Percentiles rank a stretch among this genome's conserved stretches.
These are phyloP conservation scores for Bathelium albidoporum DNA, from an alignment of 495 filamentous ascomycete genomes.

Conservation along the genomic window DNA sequence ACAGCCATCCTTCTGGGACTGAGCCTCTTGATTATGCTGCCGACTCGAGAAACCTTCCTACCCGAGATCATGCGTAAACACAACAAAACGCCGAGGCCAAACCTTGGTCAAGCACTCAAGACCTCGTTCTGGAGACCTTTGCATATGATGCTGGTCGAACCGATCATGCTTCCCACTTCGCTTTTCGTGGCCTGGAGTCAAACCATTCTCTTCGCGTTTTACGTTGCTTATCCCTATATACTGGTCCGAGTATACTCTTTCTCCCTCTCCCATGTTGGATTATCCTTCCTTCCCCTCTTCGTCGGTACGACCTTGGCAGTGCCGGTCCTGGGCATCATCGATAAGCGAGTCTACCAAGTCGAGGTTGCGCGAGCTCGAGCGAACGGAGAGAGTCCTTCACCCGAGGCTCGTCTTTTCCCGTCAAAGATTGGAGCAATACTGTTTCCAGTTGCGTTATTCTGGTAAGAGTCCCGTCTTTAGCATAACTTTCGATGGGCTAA, in stretches of 20 bases:
- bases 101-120: slow-evolving; percentile 20
- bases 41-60: slow-evolving; percentile 30
- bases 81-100: slow-evolving; percentile 12
- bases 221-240: not conserved
- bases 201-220: not conserved
- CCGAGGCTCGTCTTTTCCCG: slow-evolving; percentile 16
- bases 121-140: slow-evolving; percentile 19
- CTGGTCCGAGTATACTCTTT: not conserved
- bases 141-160: slow-evolving; percentile 26
- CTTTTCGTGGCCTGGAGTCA: not conserved
- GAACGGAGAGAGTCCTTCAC: not conserved
- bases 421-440: not conserved
- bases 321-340: not conserved
- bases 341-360: not conserved
- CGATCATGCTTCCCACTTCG: slow-evolving; percentile 16
- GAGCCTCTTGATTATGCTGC: slow-evolving; percentile 20
- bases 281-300: not conserved
- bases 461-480: not conserved
- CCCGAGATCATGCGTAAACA: slow-evolving; percentile 30
- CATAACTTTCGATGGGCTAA: not conserved
- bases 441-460: not conserved
- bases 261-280: not conserved
- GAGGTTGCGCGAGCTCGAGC: not conserved
- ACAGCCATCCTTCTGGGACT: not conserved
- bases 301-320: not conserved